These are phyloP conservation scores for Hyphodiscus sp. DNA, from an alignment of 2,329 filamentous ascomycete species.

Conservation along the genomic window DNA sequence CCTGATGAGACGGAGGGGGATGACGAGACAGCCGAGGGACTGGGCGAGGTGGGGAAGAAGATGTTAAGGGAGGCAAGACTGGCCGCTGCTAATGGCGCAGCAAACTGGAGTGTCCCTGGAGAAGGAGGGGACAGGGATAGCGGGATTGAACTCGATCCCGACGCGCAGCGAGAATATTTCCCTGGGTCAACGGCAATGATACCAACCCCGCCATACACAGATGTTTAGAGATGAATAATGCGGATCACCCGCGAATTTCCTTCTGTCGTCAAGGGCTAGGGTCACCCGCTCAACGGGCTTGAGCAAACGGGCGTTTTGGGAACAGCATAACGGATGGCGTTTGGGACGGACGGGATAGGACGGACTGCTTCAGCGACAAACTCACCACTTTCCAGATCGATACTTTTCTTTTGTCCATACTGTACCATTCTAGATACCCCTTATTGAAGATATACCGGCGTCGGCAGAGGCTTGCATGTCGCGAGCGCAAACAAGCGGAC, in stretches of 20 bases:
- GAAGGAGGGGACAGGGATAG: constrained; percentile 26
- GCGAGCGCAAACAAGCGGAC: background rate
- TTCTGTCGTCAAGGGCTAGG: background rate
- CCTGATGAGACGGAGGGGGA: constrained; percentile 54
- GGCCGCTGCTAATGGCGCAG: constrained; percentile 19
- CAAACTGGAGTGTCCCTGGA: constrained; percentile 9
- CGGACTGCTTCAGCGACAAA: background rate
- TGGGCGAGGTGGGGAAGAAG: constrained; percentile 23
- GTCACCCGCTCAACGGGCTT: background rate
- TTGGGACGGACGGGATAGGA: background rate
- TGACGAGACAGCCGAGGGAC: constrained; percentile 22
- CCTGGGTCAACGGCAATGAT: background rate
- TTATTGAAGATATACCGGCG: background rate
- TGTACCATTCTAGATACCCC: constrained; percentile 5
- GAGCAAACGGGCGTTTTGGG: background rate
- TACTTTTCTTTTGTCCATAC: constrained; percentile 1
- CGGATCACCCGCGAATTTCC: background rate
- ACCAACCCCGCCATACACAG: background rate
- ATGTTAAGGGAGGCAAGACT: constrained; percentile 25
- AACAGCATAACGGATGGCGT: background rate
- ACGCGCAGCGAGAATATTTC: constrained; percentile 4
- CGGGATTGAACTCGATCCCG: constrained; percentile 24
- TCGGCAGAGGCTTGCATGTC: background rate
- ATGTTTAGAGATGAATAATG: background rate
- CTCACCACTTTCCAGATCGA: background rate